Evolutionary conservation across 2,329 filamentous ascomycete species (phyloP).

Genomic region (Calonectria naviculata): DNA sequence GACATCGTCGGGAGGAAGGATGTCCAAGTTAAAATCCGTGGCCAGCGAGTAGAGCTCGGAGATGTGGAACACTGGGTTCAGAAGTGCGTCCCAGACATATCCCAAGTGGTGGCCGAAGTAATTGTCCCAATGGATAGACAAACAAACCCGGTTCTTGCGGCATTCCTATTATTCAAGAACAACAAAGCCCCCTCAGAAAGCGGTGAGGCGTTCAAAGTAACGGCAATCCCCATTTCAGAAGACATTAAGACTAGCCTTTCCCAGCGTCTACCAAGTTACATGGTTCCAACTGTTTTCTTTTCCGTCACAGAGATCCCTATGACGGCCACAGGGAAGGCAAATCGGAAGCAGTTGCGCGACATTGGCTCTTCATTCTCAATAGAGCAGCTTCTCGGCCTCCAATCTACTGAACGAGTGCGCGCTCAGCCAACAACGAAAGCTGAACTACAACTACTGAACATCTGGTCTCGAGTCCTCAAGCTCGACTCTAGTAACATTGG

Average conservation of each 20-base stretch:
- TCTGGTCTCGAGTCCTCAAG: slow-evolving; percentile 51
- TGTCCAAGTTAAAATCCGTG: slow-evolving; percentile 35
- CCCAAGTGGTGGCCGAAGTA: slow-evolving; percentile 16
- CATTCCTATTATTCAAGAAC: background rate
- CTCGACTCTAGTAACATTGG: slow-evolving; percentile 48
- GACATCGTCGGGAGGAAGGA: slow-evolving; percentile 33
- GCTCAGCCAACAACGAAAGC: slow-evolving; percentile 3
- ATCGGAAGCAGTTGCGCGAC: slow-evolving; percentile 22
- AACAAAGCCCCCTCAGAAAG: background rate
- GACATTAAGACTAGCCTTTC: background rate
- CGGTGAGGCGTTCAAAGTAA: background rate
- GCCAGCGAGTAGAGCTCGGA: slow-evolving; percentile 36
- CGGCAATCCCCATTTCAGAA: background rate
- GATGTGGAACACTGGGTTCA: slow-evolving; percentile 31
- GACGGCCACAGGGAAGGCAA: slow-evolving; percentile 26
- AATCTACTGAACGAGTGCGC: background rate
- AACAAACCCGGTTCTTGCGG: background rate
- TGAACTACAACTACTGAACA: slow-evolving; percentile 39
- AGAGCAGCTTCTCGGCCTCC: slow-evolving; percentile 51
- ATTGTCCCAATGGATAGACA: background rate
- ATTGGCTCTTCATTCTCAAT: slow-evolving; percentile 19
- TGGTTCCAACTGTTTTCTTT: slow-evolving; percentile 18
- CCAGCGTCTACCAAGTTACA: slow-evolving; percentile 3
- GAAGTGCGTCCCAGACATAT: background rate
- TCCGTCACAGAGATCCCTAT: slow-evolving; percentile 20